Percentiles rank a stretch among this genome's conserved stretches.
Conservation (phyloP, 441 rosid species). For the Iberis amara region DNA sequence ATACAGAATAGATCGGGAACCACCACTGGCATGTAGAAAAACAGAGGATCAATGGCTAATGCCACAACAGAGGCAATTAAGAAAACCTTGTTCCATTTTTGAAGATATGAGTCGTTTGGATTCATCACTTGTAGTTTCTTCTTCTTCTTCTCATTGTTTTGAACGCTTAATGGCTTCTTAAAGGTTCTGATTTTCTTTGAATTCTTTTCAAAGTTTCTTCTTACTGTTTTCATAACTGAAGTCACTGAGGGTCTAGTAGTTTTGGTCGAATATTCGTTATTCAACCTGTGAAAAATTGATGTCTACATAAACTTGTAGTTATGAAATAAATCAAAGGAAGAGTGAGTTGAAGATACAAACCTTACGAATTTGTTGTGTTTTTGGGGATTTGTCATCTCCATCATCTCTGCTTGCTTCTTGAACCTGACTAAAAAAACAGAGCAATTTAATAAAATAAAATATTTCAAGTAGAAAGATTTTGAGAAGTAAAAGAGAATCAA, state of each 20-base stretch:
- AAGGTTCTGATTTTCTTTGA: constrained; percentile 44
- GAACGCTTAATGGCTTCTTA: constrained; percentile 33
- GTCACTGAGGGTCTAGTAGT: constrained; percentile 30
- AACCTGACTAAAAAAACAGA: too few species aligned
- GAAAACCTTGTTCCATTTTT: constrained; percentile 48
- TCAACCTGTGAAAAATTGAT: constrained; percentile 43
- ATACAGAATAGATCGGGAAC: constrained; percentile 31
- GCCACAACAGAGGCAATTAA: constrained; percentile 42
- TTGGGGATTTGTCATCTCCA: constrained; percentile 11
- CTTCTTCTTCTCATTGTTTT: constrained; percentile 5
- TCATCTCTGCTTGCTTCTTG: constrained; percentile 21
- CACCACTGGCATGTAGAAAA: constrained; percentile 51
- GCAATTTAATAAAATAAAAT: background rate
- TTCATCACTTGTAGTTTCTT: constrained; percentile 36
- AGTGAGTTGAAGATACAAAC: constrained; percentile 21
- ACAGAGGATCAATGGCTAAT: constrained; percentile 58
- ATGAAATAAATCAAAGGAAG: constrained; percentile 3
- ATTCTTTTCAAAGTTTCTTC: constrained; percentile 38
- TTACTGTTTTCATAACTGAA: constrained; percentile 32
- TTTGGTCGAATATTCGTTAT: constrained; percentile 24
- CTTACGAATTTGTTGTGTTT: constrained; percentile 27
- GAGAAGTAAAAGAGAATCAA: too few species aligned
- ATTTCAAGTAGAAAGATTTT: too few species aligned
- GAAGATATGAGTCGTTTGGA: constrained; percentile 50
- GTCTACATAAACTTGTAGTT: background rate